Evolutionary conservation across 345 rosid genomes (phyloP).

Genomic region (Punica granatum): DNA sequence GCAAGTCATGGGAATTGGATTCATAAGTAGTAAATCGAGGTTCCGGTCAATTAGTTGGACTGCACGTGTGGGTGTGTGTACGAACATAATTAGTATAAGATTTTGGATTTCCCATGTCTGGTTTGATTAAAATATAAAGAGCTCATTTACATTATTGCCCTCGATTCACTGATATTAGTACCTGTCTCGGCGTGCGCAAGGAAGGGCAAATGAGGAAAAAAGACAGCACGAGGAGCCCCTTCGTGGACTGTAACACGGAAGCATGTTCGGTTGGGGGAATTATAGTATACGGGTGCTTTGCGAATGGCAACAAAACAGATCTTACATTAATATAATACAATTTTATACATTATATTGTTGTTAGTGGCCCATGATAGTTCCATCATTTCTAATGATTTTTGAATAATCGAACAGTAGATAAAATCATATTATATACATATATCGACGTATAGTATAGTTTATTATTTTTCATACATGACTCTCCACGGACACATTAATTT

Average conservation of each 20-base stretch:
- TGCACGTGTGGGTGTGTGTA: not conserved
- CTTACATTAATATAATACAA: too few relatives aligned
- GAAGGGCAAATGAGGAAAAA: not conserved
- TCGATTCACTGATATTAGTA: not conserved
- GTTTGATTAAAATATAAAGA: not conserved
- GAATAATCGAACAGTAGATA: too few relatives aligned
- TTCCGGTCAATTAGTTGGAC: not conserved
- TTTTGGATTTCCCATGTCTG: not conserved
- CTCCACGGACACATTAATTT: too few relatives aligned
- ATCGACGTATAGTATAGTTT: too few relatives aligned
- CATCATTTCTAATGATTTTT: not conserved
- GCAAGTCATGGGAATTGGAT: too few relatives aligned
- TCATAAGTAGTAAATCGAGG: not conserved
- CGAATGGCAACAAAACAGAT: not conserved
- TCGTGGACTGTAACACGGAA: not conserved
- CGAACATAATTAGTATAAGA: not conserved
- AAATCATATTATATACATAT: too few relatives aligned
- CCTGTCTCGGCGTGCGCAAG: not conserved
- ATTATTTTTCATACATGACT: too few relatives aligned
- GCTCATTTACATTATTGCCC: not conserved
- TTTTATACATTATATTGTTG: too few relatives aligned
- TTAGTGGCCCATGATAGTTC: not conserved
- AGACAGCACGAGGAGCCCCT: not conserved
- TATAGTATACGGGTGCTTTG: not conserved
- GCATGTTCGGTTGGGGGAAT: conserved; percentile 32